Base-by-base conservation (phyloP, 805 yeast species). In the Cyberlindnera sargentensis region DNA sequence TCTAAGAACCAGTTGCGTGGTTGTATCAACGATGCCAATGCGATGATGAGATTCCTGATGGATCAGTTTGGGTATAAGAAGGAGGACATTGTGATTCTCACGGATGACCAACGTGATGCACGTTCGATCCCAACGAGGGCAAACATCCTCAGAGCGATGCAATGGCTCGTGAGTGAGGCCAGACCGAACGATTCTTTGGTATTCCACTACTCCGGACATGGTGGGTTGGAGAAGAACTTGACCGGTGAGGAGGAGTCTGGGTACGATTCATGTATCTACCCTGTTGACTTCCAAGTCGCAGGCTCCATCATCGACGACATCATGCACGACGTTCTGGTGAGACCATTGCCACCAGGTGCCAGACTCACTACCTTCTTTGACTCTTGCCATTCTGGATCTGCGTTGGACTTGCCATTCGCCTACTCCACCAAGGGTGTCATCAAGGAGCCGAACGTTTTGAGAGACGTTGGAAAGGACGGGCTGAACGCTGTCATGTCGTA, bases 121-220 rank as follows among this genome's bases (percentile, higher is more conserved):
- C 45, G 55, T 8, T 50, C 49, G 20, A 44, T 75, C n/a, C 90
- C 90, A 25, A 78, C 83, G 1, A 67, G 70, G 47, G 72, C 65
- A n/a, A 83, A 83, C 60, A 82, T 83, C 56, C 56, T 80, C 31
- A 68, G 78, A 36, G 90, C 84, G 2, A 80, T 82, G 84, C 75
- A 72, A 46, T 83, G 90, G 90, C 71, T 83, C 10, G 86, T 80
- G n/a, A 61, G 64, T 10, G 81, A 69, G 43, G 87, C 88, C 0
- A 66, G 63, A 47, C 50, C 49, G 11, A 81, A 82, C 51, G 90
- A 82, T 61, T 72, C 84, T 6, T 60, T 82, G 40, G 78, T 83
- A 44, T 76, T 83, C 70, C 90, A 83, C 57, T 82, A 77, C 57
- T 79, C 86, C 1, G 87, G 90, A 25, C 90, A 83, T 53, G 90